A percentile compares a stretch with the other conserved stretches of the same genome.
Evolutionary conservation across 176 grass and related monocot genomes (phyloP).

Genomic region (Echinochloa phyllopogon): DNA sequence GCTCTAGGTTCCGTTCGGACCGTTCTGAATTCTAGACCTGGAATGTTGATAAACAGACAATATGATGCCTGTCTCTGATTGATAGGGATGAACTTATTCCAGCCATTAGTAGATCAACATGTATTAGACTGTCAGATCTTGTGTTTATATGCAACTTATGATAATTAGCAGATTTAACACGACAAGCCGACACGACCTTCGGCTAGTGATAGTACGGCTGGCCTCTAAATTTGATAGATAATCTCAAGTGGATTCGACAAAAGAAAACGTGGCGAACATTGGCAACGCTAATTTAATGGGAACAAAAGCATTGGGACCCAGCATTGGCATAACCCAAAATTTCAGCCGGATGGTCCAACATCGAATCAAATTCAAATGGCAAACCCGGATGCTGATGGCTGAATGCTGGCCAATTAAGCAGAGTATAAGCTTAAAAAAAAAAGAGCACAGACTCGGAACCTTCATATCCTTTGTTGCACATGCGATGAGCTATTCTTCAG

Average conservation of each 20-base stretch:
- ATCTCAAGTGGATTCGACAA: not conserved
- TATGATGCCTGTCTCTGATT: no score
- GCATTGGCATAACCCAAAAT: not conserved
- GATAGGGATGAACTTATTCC: no score
- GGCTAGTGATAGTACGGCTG: not conserved
- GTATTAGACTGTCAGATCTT: no score
- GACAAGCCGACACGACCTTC: no score
- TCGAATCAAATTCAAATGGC: not conserved
- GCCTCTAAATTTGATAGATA: not conserved
- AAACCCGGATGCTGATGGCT: not conserved
- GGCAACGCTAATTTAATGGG: not conserved
- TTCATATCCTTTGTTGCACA: not conserved
- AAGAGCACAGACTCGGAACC: not conserved
- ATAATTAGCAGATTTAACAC: no score
- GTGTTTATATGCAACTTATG: no score
- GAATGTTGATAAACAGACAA: no score
- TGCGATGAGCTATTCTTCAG: conserved; percentile 33
- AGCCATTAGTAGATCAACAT: no score
- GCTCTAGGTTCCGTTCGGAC: not conserved
- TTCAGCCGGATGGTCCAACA: not conserved
- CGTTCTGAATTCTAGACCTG: no score
- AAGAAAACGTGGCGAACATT: not conserved
- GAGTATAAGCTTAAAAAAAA: not conserved
- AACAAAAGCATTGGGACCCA: not conserved
- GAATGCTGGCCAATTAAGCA: not conserved